Conservation (phyloP, 1,284 basidiomycete genomes). For the Chalciporus piperatoides region DNA sequence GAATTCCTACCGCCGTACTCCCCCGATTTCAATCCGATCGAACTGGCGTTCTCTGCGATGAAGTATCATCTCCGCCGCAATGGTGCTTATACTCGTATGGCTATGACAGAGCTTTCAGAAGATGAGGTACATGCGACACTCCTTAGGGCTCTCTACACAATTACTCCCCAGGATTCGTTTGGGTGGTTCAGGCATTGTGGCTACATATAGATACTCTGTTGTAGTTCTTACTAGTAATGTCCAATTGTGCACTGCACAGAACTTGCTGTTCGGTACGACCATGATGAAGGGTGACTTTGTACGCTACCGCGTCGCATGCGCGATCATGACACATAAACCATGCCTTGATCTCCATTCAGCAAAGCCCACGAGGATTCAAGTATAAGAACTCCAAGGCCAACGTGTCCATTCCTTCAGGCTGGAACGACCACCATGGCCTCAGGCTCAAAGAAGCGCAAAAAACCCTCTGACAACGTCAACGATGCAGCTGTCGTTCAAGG, state of each 20-base stretch:
- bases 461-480: not conserved
- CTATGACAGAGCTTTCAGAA: constrained; percentile 2
- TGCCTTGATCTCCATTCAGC: not conserved
- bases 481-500: not conserved
- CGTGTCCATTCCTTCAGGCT: not conserved
- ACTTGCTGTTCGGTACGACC: too few species aligned
- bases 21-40: too few species aligned
- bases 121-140: constrained; percentile 5
- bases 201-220: not conserved
- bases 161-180: constrained; percentile 5
- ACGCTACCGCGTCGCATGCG: too few species aligned
- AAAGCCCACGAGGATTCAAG: not conserved
- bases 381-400: not conserved
- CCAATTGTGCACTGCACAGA: not conserved
- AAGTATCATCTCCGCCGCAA: constrained; percentile 5
- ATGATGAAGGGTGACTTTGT: too few species aligned
- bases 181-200: constrained; percentile 3
- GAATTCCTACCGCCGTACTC: not conserved
- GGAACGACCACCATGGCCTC: not conserved
- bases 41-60: too few species aligned
- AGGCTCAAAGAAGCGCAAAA: constrained; percentile 1
- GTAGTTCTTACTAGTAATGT: not conserved
- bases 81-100: constrained; percentile 1
- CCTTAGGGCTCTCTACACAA: constrained; percentile 11
- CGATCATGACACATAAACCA: not conserved